Base-by-base conservation (phyloP, 2,329 filamentous ascomycete species). In the Cladorrhinum sp. region DNA sequence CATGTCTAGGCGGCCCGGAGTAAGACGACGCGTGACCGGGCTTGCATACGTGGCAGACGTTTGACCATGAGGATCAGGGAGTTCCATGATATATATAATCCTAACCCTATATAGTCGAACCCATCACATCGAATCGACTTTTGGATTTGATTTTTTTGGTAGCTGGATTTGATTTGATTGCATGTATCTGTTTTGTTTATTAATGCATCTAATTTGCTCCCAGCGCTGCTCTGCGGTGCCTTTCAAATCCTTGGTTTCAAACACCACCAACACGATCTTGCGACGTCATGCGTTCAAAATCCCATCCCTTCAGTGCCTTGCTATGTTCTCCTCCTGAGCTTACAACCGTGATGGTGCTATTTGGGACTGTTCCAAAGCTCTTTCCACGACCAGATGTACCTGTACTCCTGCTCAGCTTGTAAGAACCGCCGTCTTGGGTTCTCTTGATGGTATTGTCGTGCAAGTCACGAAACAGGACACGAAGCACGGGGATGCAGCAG, bases 401-500 rank as follows among this genome's bases (percentile, higher is more conserved):
- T 41, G 36, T 5, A 18, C 36, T 41, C 36, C 36, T 5, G 16
- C 36, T 41, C 10, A 41, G 5, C 36, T 18, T 18, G 36, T 10
- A 41, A 41, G 36, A 41, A n/a, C n/a, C 36, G n/a, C 36, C 16
- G 9, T 5, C 5, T 18, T 41, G 10, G 8, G 6, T n/a, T 41
- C 5, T 10, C 36, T 41, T 41, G 8, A 10, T 41, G 36, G 10
- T 41, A 41, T 5, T n/a, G n/a, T 60, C 27, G 10, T 25, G 38
- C 10, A 64, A 51, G 27, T 59, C 51, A 9, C 55, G 52, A 45
- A 62, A 58, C 12, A 64, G 36, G 10, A 59, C 60, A 13, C 63
- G 54, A 32, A 63, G 38, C 13, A 66, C 59, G 18, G 66, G 66
- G 25, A 68, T 68, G 55, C 63, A 68, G 22, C 61, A 57, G 12